Percentiles rank a stretch among this genome's conserved stretches.
phyloP scores from a whole-genome alignment of 169 alveolate species.

The Theileria annulata region DNA sequence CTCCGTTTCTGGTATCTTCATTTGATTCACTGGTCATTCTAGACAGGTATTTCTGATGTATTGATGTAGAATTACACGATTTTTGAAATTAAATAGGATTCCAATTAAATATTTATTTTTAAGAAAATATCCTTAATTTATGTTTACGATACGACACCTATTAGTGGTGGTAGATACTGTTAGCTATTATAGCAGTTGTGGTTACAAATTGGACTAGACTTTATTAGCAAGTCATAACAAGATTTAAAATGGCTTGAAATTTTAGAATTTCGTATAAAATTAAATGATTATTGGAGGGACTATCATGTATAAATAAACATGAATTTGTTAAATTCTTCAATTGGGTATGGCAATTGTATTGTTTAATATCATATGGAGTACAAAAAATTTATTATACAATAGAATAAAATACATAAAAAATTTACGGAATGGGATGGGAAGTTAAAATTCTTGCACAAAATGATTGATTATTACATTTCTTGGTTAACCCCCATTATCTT shows the following conservation, averaged over 20 bases:
- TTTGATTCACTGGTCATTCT: slow-evolving; percentile 11
- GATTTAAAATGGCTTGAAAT: neutral
- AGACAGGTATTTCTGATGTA: neutral
- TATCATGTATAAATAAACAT: neutral
- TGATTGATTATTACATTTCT: neutral
- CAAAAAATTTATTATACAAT: slow-evolving; percentile 1
- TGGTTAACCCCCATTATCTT: slow-evolving; percentile 3
- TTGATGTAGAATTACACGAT: neutral
- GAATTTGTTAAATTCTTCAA: neutral
- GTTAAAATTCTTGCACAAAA: neutral
- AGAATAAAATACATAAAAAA: neutral
- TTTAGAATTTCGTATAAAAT: neutral
- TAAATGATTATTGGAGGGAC: neutral
- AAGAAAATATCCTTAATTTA: neutral
- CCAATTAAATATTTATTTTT: neutral
- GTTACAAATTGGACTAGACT: neutral
- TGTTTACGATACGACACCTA: neutral
- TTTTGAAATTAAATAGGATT: neutral
- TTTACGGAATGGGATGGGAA: neutral
- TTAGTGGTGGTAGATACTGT: neutral
- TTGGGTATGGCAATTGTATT: neutral
- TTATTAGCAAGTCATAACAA: neutral
- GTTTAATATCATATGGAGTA: neutral
- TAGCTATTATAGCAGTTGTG: neutral
- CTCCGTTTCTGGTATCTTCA: slow-evolving; percentile 6